Evolutionary conservation across 2,329 filamentous ascomycete species (phyloP).

Genomic region (Orbilia quercus): DNA sequence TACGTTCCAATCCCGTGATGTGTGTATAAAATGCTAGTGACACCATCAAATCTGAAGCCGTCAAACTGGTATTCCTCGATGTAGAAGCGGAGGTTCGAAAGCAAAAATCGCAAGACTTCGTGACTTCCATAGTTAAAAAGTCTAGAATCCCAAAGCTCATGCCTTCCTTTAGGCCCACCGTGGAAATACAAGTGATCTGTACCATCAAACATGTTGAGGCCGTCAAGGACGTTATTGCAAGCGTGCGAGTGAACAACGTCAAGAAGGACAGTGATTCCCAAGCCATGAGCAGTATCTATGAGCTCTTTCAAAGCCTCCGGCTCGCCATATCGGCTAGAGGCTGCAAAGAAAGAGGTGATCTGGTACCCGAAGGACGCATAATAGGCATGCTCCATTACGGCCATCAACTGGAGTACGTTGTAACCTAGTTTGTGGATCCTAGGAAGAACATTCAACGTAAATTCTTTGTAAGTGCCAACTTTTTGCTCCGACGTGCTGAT

Average conservation of each 20-base stretch:
- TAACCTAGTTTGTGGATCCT: slow-evolving; percentile 91
- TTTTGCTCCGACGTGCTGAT: slow-evolving; percentile 91
- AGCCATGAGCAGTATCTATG: slow-evolving; percentile 89
- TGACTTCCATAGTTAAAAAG: slow-evolving; percentile 97
- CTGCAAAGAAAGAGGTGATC: slow-evolving; percentile 98
- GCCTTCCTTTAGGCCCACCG: slow-evolving; percentile 80
- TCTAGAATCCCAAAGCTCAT: slow-evolving; percentile 95
- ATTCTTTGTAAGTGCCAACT: slow-evolving; percentile 96
- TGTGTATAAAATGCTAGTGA: slow-evolving; percentile 96
- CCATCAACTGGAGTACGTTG: slow-evolving; percentile 98
- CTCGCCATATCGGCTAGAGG: slow-evolving; percentile 91
- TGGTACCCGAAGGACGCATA: slow-evolving; percentile 99
- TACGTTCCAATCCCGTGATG: slow-evolving; percentile 98
- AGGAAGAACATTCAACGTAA: slow-evolving; percentile 89
- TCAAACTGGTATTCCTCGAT: slow-evolving; percentile 99
- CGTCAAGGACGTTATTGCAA: slow-evolving; percentile 95
- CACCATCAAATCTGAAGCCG: slow-evolving; percentile 96
- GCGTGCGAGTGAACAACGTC: slow-evolving; percentile 98
- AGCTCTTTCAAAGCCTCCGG: slow-evolving; percentile 97
- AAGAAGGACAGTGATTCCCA: slow-evolving; percentile 90
- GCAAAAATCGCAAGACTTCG: slow-evolving; percentile 92
- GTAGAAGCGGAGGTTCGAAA: slow-evolving; percentile 97
- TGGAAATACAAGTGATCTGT: slow-evolving; percentile 98
- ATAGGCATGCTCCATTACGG: slow-evolving; percentile 99
- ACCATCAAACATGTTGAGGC: slow-evolving; percentile 94